Percentiles rank a stretch among this genome's conserved stretches.
Evolutionary conservation across 768 basidiomycete genomes (phyloP).

Genomic region (Harrya chromipes): DNA sequence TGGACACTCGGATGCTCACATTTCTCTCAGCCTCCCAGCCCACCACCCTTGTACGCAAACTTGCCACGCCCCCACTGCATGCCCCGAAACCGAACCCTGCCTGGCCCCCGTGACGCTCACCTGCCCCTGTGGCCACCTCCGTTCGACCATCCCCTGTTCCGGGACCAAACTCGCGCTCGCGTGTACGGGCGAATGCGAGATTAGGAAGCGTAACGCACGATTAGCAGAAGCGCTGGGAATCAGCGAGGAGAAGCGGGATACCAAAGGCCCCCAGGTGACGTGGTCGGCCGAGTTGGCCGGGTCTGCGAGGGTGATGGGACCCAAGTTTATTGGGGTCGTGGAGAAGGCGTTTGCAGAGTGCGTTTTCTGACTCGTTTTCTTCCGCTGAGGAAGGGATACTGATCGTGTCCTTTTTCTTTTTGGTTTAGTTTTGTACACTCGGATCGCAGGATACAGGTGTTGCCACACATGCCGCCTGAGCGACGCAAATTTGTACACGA

Average conservation of each 20-base stretch:
- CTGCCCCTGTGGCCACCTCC: slow-evolving; percentile 83
- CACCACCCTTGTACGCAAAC: slow-evolving; percentile 72
- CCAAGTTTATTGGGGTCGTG: slow-evolving; percentile 65
- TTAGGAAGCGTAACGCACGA: slow-evolving; percentile 83
- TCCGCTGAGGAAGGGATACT: background rate
- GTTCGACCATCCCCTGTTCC: slow-evolving; percentile 72
- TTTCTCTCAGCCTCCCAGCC: slow-evolving; percentile 50
- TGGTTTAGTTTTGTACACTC: slow-evolving; percentile 59
- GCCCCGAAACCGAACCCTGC: slow-evolving; percentile 80
- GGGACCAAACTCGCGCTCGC: slow-evolving; percentile 44
- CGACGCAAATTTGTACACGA: slow-evolving; percentile 83
- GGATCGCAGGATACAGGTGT: slow-evolving; percentile 63
- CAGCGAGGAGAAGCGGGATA: slow-evolving; percentile 45
- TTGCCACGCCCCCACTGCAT: slow-evolving; percentile 88
- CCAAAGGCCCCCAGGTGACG: slow-evolving; percentile 35
- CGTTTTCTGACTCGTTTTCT: slow-evolving; percentile 27
- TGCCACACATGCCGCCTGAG: slow-evolving; percentile 79
- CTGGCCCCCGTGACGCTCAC: slow-evolving; percentile 58
- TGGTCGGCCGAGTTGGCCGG: slow-evolving; percentile 63
- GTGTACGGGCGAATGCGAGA: slow-evolving; percentile 79
- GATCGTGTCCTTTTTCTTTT: background rate
- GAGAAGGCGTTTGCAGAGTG: slow-evolving; percentile 84
- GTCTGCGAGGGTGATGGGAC: slow-evolving; percentile 49
- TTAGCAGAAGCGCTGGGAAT: slow-evolving; percentile 94
- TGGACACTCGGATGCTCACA: background rate